Conservation (phyloP, 495 filamentous ascomycete species). For the Penicillium soppii region DNA sequence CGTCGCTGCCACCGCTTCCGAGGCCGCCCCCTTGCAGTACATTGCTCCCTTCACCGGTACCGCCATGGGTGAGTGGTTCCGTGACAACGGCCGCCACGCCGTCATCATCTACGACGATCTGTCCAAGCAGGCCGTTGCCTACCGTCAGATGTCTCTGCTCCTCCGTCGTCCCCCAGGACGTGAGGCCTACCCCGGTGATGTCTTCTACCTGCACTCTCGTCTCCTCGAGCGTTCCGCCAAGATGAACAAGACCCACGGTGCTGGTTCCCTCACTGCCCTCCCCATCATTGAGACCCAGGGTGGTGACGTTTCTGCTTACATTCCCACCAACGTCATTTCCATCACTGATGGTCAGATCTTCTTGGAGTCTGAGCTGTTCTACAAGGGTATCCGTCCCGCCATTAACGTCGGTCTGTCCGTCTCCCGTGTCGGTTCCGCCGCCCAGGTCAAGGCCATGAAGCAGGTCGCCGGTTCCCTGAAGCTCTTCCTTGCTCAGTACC, state of each 20-base stretch:
- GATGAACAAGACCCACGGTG: slow-evolving; percentile 95
- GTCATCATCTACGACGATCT: slow-evolving; percentile 95
- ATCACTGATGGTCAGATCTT: slow-evolving; percentile 99
- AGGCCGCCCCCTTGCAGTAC: slow-evolving; percentile 93
- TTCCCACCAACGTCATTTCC: slow-evolving; percentile 99
- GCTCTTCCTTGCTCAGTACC: slow-evolving; percentile 99
- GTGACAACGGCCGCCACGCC: slow-evolving; percentile 90
- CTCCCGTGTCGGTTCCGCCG: slow-evolving; percentile 98
- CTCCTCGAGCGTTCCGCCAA: slow-evolving; percentile 99
- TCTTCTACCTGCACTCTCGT: slow-evolving; percentile 99
- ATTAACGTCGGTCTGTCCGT: slow-evolving; percentile 99
- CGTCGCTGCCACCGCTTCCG: slow-evolving; percentile 95
- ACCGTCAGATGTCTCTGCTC: slow-evolving; percentile 99
- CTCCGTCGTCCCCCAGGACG: slow-evolving; percentile 98
- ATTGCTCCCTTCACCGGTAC: slow-evolving; percentile 90
- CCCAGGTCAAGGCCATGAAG: slow-evolving; percentile 99
- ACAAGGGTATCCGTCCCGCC: slow-evolving; percentile 99
- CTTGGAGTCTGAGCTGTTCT: slow-evolving; percentile 99
- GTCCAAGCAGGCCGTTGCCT: slow-evolving; percentile 98
- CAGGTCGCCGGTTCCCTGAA: slow-evolving; percentile 99
- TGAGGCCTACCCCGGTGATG: slow-evolving; percentile 99
- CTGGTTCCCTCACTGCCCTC: slow-evolving; percentile 94
- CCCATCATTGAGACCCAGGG: slow-evolving; percentile 99
- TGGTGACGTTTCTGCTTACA: slow-evolving; percentile 99
- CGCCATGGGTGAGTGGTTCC: slow-evolving; percentile 82